A percentile compares a stretch with the other conserved stretches of the same genome.
phyloP scores from a whole-genome alignment of 129 eudicot genomes.

The Smallanthus sonchifolius region DNA sequence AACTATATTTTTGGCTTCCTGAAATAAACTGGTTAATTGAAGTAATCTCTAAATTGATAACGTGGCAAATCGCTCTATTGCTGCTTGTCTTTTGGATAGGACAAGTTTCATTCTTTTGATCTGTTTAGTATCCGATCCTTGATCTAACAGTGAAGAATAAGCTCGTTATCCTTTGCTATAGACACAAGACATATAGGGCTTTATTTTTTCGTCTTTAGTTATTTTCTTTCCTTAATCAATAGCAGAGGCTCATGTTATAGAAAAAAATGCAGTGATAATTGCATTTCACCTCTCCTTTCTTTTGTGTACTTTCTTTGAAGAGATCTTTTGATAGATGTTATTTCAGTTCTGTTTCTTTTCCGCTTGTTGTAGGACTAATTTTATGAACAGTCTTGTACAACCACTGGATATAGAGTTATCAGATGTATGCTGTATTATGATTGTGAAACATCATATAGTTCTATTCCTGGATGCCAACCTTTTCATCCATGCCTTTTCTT shows the following conservation, averaged over 20 bases:
- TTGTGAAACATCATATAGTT: too few species aligned
- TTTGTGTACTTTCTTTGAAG: neutral
- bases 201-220: neutral
- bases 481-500: too few species aligned
- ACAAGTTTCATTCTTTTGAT: neutral
- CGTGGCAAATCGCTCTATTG: neutral
- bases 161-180: neutral
- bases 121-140: neutral
- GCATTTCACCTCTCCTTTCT: neutral
- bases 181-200: neutral
- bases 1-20: neutral
- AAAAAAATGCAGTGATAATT: neutral
- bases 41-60: neutral
- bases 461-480: too few species aligned
- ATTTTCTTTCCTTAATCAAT: too few species aligned
- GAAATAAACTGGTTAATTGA: slow-evolving; percentile 5
- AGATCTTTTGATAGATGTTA: too few species aligned
- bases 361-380: too few species aligned
- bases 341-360: too few species aligned
- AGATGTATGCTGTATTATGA: too few species aligned
- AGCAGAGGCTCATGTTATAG: neutral
- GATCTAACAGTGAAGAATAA: neutral
- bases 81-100: neutral
- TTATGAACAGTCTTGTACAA: too few species aligned
- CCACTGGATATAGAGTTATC: too few species aligned